These are phyloP conservation scores for Mortierella sp. DNA, from an alignment of 371 early-diverging fungal species.

Conservation along the genomic window DNA sequence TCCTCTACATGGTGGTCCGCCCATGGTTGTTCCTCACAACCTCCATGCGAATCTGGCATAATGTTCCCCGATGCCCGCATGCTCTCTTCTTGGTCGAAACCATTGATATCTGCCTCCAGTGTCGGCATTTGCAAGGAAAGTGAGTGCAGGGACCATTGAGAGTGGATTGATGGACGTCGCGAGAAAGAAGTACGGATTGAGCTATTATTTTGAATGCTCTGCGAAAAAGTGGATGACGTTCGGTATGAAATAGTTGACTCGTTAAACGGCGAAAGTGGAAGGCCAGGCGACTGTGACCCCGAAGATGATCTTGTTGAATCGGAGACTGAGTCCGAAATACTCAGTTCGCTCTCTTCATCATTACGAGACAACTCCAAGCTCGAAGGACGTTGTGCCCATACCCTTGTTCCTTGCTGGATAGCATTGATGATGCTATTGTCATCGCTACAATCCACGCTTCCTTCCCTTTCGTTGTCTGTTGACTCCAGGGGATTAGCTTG, in stretches of 20 bases:
- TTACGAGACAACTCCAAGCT: slow-evolving; percentile 12
- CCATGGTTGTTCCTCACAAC: slow-evolving; percentile 22
- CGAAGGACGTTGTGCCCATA: slow-evolving; percentile 33
- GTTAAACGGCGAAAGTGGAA: slow-evolving; percentile 33
- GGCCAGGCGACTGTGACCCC: slow-evolving; percentile 13
- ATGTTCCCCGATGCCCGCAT: neutral
- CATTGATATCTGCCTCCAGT: slow-evolving; percentile 12
- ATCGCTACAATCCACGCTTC: slow-evolving; percentile 3
- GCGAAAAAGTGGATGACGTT: slow-evolving; percentile 44
- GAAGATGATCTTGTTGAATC: slow-evolving; percentile 26
- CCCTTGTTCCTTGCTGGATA: slow-evolving; percentile 36
- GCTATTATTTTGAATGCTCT: slow-evolving; percentile 14
- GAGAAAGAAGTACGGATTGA: slow-evolving; percentile 30
- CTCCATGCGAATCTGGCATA: neutral
- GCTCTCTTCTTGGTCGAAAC: neutral
- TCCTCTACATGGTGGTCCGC: slow-evolving; percentile 10
- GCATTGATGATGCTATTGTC: slow-evolving; percentile 21
- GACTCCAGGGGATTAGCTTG: neutral
- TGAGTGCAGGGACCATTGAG: slow-evolving; percentile 34
- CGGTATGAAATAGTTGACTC: slow-evolving; percentile 37
- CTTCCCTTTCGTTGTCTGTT: neutral
- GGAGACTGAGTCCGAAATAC: slow-evolving; percentile 33
- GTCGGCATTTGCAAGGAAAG: slow-evolving; percentile 40
- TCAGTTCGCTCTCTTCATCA: slow-evolving; percentile 18
- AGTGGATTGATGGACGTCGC: slow-evolving; percentile 26